Base-by-base conservation (phyloP, 2,329 filamentous ascomycete species). In the Blastomyces silverae region DNA sequence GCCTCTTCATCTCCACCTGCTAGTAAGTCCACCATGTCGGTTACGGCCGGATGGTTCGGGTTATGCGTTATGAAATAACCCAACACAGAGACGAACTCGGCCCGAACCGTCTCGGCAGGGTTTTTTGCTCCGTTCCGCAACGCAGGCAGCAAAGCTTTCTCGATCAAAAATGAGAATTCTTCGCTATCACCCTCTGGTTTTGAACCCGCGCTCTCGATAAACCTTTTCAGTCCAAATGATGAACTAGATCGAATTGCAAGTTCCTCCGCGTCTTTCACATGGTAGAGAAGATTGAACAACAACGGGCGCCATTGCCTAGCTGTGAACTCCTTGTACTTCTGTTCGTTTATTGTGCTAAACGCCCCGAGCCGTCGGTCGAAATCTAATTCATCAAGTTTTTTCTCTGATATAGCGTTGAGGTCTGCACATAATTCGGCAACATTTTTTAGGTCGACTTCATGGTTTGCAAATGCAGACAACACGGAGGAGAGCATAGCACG, bases 281-380 rank as follows among this genome's bases (percentile, higher is more conserved):
- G 94, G 77, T 88, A 97, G 1, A 96, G 82, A 79, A 96, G 85
- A 73, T 97, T 99, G 78, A 92, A 89, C 13, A 97, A 79, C 25
- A 99, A 77, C 6, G 94, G 92, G 62, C 88, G 84, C 93, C 94
- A 99, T 75, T 96, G 90, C 65, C 84, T 84, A 0, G 87, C 78
- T 0, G 84, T 87, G 66, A 92, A 85, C 0, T 80, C 77, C 0
- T 74, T 74, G 48, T 85, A 85, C n/a, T 84, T 79, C 2, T 84
- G 79, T 52, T 85, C 83, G 46, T 88, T 89, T 67, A 97, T 87
- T 8, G 79, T 75, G 65, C 83, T 87, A 77, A 94, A 97, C 2
- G 91, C 92, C 58, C 82, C 79, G 6, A 96, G 83, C 20, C 94
- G 88, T 64, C 85, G 86, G 69, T 95, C 90, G 73, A 96, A 97